phyloP scores from a whole-genome alignment of 2,329 filamentous ascomycete genomes.

The Penicillium sp. region DNA sequence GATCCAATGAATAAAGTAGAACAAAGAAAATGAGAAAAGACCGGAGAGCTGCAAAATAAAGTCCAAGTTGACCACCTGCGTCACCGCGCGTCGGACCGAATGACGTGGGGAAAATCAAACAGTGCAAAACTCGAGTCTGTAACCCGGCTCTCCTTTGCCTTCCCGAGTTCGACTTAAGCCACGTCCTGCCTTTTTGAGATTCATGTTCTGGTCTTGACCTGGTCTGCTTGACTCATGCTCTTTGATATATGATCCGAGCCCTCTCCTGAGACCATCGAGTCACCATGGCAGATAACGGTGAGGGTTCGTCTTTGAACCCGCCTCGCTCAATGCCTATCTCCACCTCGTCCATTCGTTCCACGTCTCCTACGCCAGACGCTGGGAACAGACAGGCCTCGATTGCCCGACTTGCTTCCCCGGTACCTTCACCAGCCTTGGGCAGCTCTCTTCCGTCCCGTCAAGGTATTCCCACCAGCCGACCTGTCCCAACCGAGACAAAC shows the following conservation, averaged over 20 bases:
- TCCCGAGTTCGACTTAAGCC: conserved; percentile 2
- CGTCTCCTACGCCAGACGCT: conserved; percentile 38
- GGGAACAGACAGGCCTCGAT: conserved; percentile 53
- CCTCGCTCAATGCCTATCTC: conserved; percentile 34
- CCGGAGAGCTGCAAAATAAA: neutral
- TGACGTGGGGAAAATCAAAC: conserved; percentile 28
- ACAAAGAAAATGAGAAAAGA: neutral
- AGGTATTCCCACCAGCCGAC: conserved; percentile 36
- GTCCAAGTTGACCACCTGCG: conserved; percentile 28
- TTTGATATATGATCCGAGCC: neutral
- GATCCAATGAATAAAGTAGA: neutral
- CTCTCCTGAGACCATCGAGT: conserved; percentile 11
- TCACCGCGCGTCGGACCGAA: conserved; percentile 20
- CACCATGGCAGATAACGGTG: conserved; percentile 37
- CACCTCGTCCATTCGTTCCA: conserved; percentile 31
- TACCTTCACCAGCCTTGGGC: conserved; percentile 46
- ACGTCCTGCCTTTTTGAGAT: neutral
- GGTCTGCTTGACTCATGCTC: neutral
- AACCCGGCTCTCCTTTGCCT: conserved; percentile 7
- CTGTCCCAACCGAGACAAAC: conserved; percentile 36
- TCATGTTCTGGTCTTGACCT: neutral
- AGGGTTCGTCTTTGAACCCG: conserved; percentile 36
- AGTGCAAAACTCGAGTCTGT: conserved; percentile 26
- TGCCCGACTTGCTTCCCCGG: conserved; percentile 55
- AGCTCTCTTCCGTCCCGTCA: conserved; percentile 41